phyloP scores from a whole-genome alignment of 2,329 filamentous ascomycete genomes.

The Fusarium sp. region DNA sequence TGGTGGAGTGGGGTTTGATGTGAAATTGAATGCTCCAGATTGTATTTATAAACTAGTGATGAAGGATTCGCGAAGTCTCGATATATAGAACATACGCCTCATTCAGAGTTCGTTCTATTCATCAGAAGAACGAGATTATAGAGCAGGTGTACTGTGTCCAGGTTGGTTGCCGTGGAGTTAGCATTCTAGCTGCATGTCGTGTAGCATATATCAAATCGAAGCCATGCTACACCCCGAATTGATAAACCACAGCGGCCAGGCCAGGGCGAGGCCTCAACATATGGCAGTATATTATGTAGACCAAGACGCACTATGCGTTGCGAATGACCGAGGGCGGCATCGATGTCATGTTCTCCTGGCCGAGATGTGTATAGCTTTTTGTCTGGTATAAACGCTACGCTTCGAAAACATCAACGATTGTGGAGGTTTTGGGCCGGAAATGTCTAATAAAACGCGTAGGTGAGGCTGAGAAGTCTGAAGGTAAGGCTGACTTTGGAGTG shows the following conservation, averaged over 20 bases:
- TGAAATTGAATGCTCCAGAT: background rate
- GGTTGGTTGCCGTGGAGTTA: background rate
- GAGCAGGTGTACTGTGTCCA: background rate
- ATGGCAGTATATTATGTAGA: background rate
- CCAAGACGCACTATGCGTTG: background rate
- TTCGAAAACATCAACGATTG: slow-evolving; percentile 12
- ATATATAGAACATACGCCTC: background rate
- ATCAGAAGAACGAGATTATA: background rate
- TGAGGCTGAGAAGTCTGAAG: slow-evolving; percentile 4
- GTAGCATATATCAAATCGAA: slow-evolving; percentile 1
- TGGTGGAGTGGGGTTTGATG: background rate
- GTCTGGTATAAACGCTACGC: background rate
- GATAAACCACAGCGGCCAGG: background rate
- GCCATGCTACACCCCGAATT: background rate
- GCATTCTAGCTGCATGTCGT: background rate
- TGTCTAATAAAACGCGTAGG: background rate
- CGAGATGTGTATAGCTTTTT: background rate
- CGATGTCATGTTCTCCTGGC: background rate
- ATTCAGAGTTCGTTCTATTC: background rate
- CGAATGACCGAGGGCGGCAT: background rate
- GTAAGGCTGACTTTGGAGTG: slow-evolving; percentile 15
- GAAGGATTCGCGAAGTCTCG: background rate
- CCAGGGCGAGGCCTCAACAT: background rate
- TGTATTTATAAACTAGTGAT: background rate
- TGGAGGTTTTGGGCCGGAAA: slow-evolving; percentile 6